These are phyloP conservation scores for Talaromyces adpressus DNA, from an alignment of 495 filamentous ascomycete species.

Conservation along the genomic window DNA sequence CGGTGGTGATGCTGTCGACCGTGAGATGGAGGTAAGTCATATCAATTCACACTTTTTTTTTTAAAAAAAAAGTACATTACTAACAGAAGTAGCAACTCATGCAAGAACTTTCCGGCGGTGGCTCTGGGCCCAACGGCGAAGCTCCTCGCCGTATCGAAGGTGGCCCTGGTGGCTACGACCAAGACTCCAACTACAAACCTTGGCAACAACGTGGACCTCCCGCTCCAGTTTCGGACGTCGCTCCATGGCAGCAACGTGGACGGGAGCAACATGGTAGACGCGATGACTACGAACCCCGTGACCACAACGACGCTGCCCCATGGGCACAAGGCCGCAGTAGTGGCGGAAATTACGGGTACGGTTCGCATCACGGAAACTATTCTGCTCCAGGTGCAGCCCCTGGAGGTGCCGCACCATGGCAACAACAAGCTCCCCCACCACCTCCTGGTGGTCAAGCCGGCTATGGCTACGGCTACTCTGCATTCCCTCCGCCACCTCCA, in stretches of 20 bases:
- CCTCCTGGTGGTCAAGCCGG: constrained; percentile 40
- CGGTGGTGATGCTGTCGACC: constrained; percentile 78
- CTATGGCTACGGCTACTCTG: constrained; percentile 50
- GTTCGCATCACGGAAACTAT: constrained; percentile 25
- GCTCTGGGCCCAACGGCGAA: constrained; percentile 52
- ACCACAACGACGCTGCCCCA: constrained; percentile 40
- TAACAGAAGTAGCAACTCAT: constrained; percentile 70
- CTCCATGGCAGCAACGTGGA: constrained; percentile 62
- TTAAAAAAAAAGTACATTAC: constrained; percentile 28
- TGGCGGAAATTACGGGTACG: constrained; percentile 46
- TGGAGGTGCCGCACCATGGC: constrained; percentile 58
- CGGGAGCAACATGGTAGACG: constrained; percentile 46
- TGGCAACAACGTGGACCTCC: constrained; percentile 78
- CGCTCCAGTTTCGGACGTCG: constrained; percentile 62
- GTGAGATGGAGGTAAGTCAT: constrained; percentile 81
- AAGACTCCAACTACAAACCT: constrained; percentile 63
- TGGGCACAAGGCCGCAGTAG: constrained; percentile 45
- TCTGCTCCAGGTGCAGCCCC: constrained; percentile 32
- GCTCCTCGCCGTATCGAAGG: constrained; percentile 81
- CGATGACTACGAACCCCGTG: constrained; percentile 44
- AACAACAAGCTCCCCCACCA: constrained; percentile 52
- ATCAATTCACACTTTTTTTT: neutral
- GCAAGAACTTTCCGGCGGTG: constrained; percentile 85
- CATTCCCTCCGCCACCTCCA: constrained; percentile 47
- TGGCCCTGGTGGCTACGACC: constrained; percentile 57